phyloP scores from a whole-genome alignment of 2,329 filamentous ascomycete species.

The Endothia cerciana region DNA sequence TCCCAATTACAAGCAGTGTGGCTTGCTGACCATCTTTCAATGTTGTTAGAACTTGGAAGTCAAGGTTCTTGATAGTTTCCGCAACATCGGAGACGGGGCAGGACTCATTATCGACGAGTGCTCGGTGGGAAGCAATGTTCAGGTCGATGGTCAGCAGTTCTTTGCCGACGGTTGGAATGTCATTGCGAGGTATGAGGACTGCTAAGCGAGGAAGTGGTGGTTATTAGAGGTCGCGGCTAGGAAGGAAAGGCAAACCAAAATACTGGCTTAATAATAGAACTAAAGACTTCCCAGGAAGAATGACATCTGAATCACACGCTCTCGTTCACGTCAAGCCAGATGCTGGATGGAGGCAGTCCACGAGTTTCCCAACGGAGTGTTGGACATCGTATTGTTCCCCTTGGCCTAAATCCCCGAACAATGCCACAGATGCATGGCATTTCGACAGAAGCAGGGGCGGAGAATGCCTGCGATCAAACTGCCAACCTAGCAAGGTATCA shows the following conservation, averaged over 20 bases:
- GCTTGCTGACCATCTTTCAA: neutral
- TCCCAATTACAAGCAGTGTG: neutral
- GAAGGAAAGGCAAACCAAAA: too few relatives aligned
- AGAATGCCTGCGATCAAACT: neutral
- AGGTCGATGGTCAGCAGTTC: conserved; percentile 18
- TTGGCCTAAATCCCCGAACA: neutral
- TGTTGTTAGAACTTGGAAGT: neutral
- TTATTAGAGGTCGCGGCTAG: neutral
- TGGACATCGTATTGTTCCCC: neutral
- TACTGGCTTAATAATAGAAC: too few relatives aligned
- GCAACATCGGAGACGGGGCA: conserved; percentile 9
- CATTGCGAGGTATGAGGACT: conserved; percentile 3
- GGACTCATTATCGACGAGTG: conserved; percentile 4
- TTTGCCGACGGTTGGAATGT: conserved; percentile 17
- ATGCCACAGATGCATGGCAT: neutral
- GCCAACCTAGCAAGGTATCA: neutral
- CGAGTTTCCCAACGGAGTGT: neutral
- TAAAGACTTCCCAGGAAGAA: neutral
- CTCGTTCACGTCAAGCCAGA: neutral
- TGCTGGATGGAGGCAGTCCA: neutral
- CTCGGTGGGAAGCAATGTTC: neutral
- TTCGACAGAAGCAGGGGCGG: neutral
- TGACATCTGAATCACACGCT: neutral
- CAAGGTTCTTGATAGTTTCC: conserved; percentile 12
- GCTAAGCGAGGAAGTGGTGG: neutral